Evolutionary conservation across 2,329 filamentous ascomycete genomes (phyloP), one percentile per base, ranked within the genome.

Genomic region (Hymenoscyphus repandus): DNA sequence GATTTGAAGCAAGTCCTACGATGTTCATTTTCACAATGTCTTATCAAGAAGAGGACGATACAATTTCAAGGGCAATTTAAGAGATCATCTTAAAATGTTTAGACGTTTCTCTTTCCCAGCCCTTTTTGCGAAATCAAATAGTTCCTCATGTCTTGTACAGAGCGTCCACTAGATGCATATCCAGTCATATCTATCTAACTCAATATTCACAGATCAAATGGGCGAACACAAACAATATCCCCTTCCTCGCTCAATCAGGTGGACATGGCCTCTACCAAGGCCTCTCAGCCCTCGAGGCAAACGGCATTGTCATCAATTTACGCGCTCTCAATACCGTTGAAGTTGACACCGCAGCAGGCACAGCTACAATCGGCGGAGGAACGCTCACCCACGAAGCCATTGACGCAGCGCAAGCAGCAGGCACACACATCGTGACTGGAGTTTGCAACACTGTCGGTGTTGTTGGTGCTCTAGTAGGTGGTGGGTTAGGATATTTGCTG

Each of bases 231-330:
- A 10, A 46, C 44, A 37, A 47, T 6, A 54, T 57, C 6, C 33
- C 47, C 3, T 52, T 55, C 31, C 38, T 52, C 20, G 52, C 54
- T 3, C 49, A 52, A 34, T 40, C 37, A 6, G 52, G 54, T n/a
- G 47, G 40, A 11, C 49, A 57, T 17, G 54, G 47, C 2, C 48
- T 49, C 11, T 17, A 20, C 9, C n/a, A 15, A 9, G 37, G 41
- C 1, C 31, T 57, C 11, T 32, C 42, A 1, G 12, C 30, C 20
- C 31, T 45, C 6, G 20, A n/a, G 5, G 20, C 30, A 45, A 17
- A 30, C 5, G 42, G 42, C 3, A 18, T 45, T 11, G 7, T 36
- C 7, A 45, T 45, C 3, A 45, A 22, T 2, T 27, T 45, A n/a
- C 15, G 32, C 7, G 42, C 42, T 1, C 6, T 45, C 3, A 32